Evolutionary conservation across 2,329 filamentous ascomycete genomes (phyloP), one percentile per base, ranked within the genome.

Genomic region (Phyllosticta ampelicida): DNA sequence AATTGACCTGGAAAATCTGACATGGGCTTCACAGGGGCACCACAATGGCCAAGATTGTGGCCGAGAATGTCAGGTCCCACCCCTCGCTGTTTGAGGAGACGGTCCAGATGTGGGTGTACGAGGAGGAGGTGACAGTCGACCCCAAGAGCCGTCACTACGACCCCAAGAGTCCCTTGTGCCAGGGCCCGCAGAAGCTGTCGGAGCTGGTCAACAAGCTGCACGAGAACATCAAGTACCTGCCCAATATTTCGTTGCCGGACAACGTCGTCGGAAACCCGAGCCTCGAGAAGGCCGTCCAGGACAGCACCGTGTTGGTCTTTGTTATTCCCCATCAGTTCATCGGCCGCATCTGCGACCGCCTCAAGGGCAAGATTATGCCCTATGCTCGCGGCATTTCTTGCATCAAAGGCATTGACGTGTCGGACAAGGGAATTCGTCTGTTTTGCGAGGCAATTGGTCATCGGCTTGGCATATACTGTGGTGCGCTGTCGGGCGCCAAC

Each of bases 71-170:
- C 44, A 83, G 81, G 62, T 84, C 81, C 63, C 80, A 96, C 74
- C 80, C 85, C 9, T 81, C 90, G 28, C 70, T 96, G 51, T 99
- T 97, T 70, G 89, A 97, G 68, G 78, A 86, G 71, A 79, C 90
- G 62, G 90, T 99, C 55, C 89, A 95, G 75, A 97, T 99, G 94
- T 99, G 94, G 94, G 95, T 99, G 68, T 96, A 85, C 70, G 94
- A 99, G 75, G 94, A 99, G 74, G 83, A 95, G 21, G 85, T 96
- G 63, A 81, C 82, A 57, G 78, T 96, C 49, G 75, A 87, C 11
- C 80, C 86, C 66, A 79, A 81, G 62, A 92, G 88, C 53, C 84
- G 83, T 64, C 81, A 90, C 75, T 90, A 90, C 78, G 80, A 87
- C 66, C 68, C 80, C 19, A 80, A 83, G 62, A 78, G 83, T 62